These are phyloP conservation scores for Picochlorum sp. DNA, from an alignment of 139 green algal species.

Conservation along the genomic window DNA sequence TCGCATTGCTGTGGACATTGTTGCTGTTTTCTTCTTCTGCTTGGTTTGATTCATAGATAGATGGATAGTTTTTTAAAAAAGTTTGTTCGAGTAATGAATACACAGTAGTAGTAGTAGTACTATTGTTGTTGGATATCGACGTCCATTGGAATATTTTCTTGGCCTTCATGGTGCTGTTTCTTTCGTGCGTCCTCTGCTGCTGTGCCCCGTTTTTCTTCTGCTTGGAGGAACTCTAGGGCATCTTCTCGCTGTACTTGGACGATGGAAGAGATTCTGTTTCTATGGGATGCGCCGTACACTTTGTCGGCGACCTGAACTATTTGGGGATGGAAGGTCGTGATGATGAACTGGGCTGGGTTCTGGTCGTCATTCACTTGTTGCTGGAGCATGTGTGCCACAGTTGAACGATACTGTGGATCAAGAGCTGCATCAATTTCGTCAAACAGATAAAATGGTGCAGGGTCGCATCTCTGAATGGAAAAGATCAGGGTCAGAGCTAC, in stretches of 20 bases:
- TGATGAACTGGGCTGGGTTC: constrained; percentile 90
- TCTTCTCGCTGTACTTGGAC: constrained; percentile 44
- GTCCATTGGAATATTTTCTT: constrained; percentile 3
- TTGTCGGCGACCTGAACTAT: constrained; percentile 73
- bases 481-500: constrained; percentile 98
- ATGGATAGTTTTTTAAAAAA: background rate
- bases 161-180: background rate
- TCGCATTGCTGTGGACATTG: background rate
- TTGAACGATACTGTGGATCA: constrained; percentile 84
- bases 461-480: constrained; percentile 94
- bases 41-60: background rate
- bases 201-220: constrained; percentile 23
- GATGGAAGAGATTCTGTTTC: constrained; percentile 62
- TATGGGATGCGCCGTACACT: constrained; percentile 84
- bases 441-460: constrained; percentile 98
- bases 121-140: background rate
- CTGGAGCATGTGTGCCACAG: constrained; percentile 78
- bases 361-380: constrained; percentile 54
- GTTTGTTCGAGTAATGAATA: no score
- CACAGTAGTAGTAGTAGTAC: no score
- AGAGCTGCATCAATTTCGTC: constrained; percentile 98
- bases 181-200: background rate
- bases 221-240: constrained; percentile 70
- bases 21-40: background rate
- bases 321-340: constrained; percentile 97